Evolutionary conservation across 441 rosid genomes (phyloP), one percentile per base, ranked within the genome.

Genomic region (Metrosideros polymorpha): DNA sequence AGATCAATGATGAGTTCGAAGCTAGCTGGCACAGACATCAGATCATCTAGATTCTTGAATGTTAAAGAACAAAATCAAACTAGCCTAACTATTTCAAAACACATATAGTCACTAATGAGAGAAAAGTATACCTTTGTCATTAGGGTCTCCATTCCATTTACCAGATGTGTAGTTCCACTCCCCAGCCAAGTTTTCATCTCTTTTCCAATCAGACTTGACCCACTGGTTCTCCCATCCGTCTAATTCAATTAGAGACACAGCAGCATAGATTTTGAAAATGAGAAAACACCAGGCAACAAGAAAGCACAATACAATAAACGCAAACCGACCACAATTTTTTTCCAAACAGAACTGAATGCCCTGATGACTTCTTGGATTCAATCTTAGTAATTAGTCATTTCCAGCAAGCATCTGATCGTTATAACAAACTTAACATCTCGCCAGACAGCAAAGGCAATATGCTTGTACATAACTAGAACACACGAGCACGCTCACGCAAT

Each of bases 191-290:
- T 90, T 94, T 32, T 96, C 98, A 88, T 95, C 98, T 88, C 88
- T 95, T 92, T 95, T 97, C 99, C 99, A 97, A 35, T 97, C 98
- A n/a, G 99, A 97, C 87, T 87, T 91, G 19, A 96, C 97, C 99
- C 99, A 97, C 79, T 93, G 89, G 25, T 17, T 94, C 87, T 95
- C 97, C 99, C 99, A 97, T 85, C 98, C 99, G 89, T 96, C 99
- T 97, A 84, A 76, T 85, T 45, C 52, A 86, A 55, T 87, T 15
- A 86, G 83, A 85, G n/a, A 82, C 84, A 75, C 51, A 61, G 86
- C 42, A 82, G 39, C 54, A 47, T n/a, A 47, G 14, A 82, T 17
- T 52, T 5, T 0, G 7, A 29, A 86, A 25, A 84, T 55, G 50
- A 71, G 82, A 59, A n/a, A 39, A 52, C 49, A 17, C n/a, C 8